phyloP scores from a whole-genome alignment of 2,329 filamentous ascomycete species.

The Keithomyces neogunnii region DNA sequence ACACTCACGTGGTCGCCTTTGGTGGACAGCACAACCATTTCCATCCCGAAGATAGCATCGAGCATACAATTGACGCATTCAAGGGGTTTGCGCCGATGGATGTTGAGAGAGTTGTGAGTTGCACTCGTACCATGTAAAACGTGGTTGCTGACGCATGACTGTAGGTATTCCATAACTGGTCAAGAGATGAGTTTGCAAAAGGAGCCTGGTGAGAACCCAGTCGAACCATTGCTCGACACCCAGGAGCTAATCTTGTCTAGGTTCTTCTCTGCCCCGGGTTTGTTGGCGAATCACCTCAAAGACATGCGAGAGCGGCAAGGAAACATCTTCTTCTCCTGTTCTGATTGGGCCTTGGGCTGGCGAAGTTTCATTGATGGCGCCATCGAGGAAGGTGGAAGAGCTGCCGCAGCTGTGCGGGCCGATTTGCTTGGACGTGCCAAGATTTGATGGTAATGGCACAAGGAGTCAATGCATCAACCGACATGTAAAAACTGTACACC shows the following conservation, averaged over 20 bases:
- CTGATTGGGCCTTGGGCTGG: slow-evolving; percentile 42
- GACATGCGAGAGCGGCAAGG: slow-evolving; percentile 32
- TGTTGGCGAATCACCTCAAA: slow-evolving; percentile 28
- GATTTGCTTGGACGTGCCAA: neutral
- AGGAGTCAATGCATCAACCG: neutral
- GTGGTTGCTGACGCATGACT: neutral
- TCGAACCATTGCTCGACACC: neutral
- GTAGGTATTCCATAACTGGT: slow-evolving; percentile 41
- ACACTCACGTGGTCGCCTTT: slow-evolving; percentile 39
- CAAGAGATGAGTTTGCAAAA: slow-evolving; percentile 36
- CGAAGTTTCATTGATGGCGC: slow-evolving; percentile 41
- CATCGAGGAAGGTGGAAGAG: slow-evolving; percentile 30
- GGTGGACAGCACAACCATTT: slow-evolving; percentile 33
- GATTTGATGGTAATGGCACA: neutral
- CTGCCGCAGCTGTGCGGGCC: neutral
- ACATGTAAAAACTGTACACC: neutral
- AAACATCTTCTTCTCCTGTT: slow-evolving; percentile 36
- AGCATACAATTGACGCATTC: slow-evolving; percentile 22
- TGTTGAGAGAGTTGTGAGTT: slow-evolving; percentile 17
- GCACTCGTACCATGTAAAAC: too few species aligned
- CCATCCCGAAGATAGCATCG: slow-evolving; percentile 31
- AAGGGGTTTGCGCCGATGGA: slow-evolving; percentile 24
- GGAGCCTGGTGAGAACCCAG: slow-evolving; percentile 27
- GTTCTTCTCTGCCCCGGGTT: slow-evolving; percentile 29
- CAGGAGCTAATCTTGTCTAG: neutral